Evolutionary conservation across 176 grass and related monocot genomes (phyloP).

Genomic region (maize (Zea mays)): Zm-B73-REFERENCE-NAM-5.0 NC_050097.1:19630001-19630500

Average conservation of each 20-base stretch:
- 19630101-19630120: conserved; percentile 13
- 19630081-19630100: neutral
- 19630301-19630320: conserved; percentile 92
- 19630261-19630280: conserved; percentile 70
- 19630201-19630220: conserved; percentile 84
- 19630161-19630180: conserved; percentile 82
- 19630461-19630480: conserved; percentile 74
- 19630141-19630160: conserved; percentile 58
- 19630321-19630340: neutral
- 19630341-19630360: neutral
- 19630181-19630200: conserved; percentile 74
- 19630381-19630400: neutral
- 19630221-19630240: conserved; percentile 63
- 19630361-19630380: conserved; percentile 10
- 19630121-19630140: conserved; percentile 40
- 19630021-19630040: neutral
- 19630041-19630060: neutral
- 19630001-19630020: neutral
- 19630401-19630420: conserved; percentile 92
- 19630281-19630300: conserved; percentile 78
- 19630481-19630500: conserved; percentile 68
- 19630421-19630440: conserved; percentile 71
- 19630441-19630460: conserved; percentile 78
- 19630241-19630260: conserved; percentile 67
- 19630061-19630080: neutral